Evolutionary conservation across 2,329 filamentous ascomycete genomes (phyloP).

Genomic region (Pseudocercospora musae): DNA sequence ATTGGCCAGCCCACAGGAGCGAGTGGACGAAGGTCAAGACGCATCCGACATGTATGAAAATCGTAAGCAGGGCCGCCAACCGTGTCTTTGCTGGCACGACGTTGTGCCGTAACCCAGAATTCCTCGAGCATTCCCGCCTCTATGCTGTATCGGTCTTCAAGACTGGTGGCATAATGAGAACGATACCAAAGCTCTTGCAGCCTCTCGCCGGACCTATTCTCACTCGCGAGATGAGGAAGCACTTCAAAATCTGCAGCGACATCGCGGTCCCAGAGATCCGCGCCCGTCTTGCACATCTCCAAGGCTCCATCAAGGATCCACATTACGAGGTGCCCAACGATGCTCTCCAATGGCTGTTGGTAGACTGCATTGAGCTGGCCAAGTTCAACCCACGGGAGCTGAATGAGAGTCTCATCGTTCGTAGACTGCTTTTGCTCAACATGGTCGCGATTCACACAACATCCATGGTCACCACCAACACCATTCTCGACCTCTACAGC

Average conservation of each 20-base stretch:
- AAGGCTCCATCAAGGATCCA: conserved; percentile 3
- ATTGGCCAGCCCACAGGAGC: conserved; percentile 12
- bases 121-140: conserved; percentile 20
- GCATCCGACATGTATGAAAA: conserved; percentile 22
- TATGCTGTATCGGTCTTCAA: conserved; percentile 23
- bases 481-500: conserved; percentile 24
- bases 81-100: conserved; percentile 23
- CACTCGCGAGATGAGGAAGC: conserved; percentile 10
- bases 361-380: conserved; percentile 17
- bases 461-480: conserved; percentile 25
- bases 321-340: conserved; percentile 17
- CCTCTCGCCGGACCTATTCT: conserved; percentile 18
- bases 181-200: conserved; percentile 17
- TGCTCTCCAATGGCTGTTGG: conserved; percentile 25
- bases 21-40: conserved; percentile 17
- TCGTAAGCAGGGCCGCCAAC: conserved; percentile 25
- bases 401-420: conserved; percentile 16
- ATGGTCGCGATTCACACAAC: conserved; percentile 31
- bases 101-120: conserved; percentile 20
- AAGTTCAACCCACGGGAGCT: conserved; percentile 16
- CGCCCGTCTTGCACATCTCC: conserved; percentile 13
- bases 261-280: conserved; percentile 18
- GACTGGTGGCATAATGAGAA: conserved; percentile 17
- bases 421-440: conserved; percentile 24
- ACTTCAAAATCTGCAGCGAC: conserved; percentile 12